Percentiles rank a stretch among this genome's conserved stretches.
Conservation (phyloP, 441 rosid species). For the Arabidopsis lyrata region DNA sequence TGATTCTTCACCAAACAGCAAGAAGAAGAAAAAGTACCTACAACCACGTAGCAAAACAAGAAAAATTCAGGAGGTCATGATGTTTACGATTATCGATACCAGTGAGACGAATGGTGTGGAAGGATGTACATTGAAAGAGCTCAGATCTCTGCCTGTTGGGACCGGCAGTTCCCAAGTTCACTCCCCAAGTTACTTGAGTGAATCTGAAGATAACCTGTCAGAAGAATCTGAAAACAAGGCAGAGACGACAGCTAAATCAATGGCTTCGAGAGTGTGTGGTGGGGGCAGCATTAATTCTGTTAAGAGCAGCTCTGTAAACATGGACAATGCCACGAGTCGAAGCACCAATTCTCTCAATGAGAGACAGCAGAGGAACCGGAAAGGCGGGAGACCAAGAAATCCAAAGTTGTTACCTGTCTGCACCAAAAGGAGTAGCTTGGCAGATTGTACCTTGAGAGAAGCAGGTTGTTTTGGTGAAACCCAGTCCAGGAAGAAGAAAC, state of each 20-base stretch:
- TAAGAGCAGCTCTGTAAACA: conserved; percentile 37
- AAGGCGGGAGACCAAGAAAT: conserved; percentile 46
- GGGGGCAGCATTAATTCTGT: conserved; percentile 46
- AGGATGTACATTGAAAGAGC: conserved; percentile 54
- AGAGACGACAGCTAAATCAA: conserved; percentile 50
- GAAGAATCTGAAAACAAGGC: conserved; percentile 50
- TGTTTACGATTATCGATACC: conserved; percentile 76
- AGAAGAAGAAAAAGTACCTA: conserved; percentile 56
- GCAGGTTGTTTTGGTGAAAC: conserved; percentile 48
- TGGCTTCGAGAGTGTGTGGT: conserved; percentile 45
- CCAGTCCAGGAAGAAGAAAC: conserved; percentile 43
- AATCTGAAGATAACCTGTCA: conserved; percentile 52
- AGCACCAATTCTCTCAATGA: conserved; percentile 39
- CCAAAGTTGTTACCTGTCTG: conserved; percentile 45
- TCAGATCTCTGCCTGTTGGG: conserved; percentile 64
- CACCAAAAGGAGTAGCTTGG: conserved; percentile 41
- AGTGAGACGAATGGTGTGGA: conserved; percentile 53
- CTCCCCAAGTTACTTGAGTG: conserved; percentile 51
- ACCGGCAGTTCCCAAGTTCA: conserved; percentile 37
- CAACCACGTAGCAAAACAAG: conserved; percentile 62
- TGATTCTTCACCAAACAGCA: conserved; percentile 40
- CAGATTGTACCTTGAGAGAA: conserved; percentile 49
- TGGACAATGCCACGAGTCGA: conserved; percentile 48
- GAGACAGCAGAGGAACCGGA: conserved; percentile 43
- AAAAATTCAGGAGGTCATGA: conserved; percentile 39